A percentile compares a stretch with the other conserved stretches of the same genome.
Conservation (phyloP, 1,284 basidiomycete species). For the Wolfiporia cocos region DNA sequence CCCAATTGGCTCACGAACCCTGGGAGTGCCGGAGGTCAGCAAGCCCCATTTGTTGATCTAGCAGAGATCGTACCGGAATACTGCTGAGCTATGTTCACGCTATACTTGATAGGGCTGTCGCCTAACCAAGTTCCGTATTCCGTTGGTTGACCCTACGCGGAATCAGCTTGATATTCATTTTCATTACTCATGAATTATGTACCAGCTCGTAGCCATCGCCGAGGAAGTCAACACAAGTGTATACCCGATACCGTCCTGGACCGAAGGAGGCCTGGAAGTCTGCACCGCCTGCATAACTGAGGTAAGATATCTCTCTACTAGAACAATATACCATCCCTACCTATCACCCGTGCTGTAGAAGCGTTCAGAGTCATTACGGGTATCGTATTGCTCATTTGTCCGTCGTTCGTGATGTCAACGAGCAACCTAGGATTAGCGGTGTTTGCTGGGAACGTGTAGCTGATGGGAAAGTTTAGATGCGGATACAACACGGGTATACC, state of each 20-base stretch:
- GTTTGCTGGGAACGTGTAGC: constrained; percentile 26
- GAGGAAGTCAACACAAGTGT: constrained; percentile 54
- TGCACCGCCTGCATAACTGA: constrained; percentile 22
- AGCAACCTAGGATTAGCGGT: constrained; percentile 38
- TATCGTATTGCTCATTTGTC: constrained; percentile 41
- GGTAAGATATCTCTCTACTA: no score
- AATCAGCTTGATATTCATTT: constrained; percentile 15
- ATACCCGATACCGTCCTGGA: constrained; percentile 51
- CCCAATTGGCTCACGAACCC: constrained; percentile 38
- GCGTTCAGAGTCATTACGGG: constrained; percentile 41
- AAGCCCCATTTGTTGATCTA: neutral
- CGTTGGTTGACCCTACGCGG: constrained; percentile 22
- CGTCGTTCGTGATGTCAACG: constrained; percentile 56
- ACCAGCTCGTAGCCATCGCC: constrained; percentile 44
- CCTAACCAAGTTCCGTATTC: constrained; percentile 54
- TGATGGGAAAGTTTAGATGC: neutral
- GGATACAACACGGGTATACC: no score
- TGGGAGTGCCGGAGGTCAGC: constrained; percentile 5
- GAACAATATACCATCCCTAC: no score
- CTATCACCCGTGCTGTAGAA: constrained; percentile 37
- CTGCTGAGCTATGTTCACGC: constrained; percentile 39
- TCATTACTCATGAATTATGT: neutral
- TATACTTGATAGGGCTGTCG: constrained; percentile 41
- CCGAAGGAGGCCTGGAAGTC: constrained; percentile 45
- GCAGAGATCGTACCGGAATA: constrained; percentile 31